Base-by-base conservation (phyloP, 108 stramenopile genomes). In the Discostella pseudostelligera region DNA sequence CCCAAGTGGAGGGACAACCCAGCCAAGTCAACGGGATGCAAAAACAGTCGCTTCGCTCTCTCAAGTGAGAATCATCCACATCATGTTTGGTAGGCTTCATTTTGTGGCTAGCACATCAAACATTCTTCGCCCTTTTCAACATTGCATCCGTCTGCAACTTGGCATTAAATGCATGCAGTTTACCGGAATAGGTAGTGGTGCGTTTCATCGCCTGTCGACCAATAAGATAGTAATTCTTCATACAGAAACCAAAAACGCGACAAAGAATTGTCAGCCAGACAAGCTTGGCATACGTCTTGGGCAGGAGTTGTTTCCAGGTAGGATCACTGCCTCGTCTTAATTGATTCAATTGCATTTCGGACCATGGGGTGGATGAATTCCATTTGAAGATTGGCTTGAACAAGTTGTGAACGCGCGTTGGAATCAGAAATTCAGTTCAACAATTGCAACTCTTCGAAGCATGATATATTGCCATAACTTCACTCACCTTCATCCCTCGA, bases 361-460 rank as follows among this genome's bases (percentile, higher is more conserved):
- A 83, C 96, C 96, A 97, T 8, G 94, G 96, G 2, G 88, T 92
- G 8, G 89, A 68, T 7, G 94, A 88, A 60, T 89, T 91, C 94
- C 94, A 96, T 75, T 94, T 95, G 79, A 94, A 95, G 6, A 97
- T 61, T 8, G 96, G 96, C 71, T 78, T 3, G 2, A 9, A 20
- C n/a, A n/a, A 66, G n/a, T 46, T 7, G 46, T 37, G 55, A 25
- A 36, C 32, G 25, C 13, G 19, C 13, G 39, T 1, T 40, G 28
- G 7, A 26, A 35, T 51, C 21, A 22, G 26, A 2, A 20, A 28
- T 25, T 12, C n/a, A 68, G 45, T 46, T 5, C 16, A 45, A 19
- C 5, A 56, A 32, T 59, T 47, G 13, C 21, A 29, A 57, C 48
- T 14, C 8, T 0, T 32, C 14, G 24, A 40, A 61, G 35, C 3